Conservation (phyloP, 345 rosid species). For the Murraya koenigii region DNA sequence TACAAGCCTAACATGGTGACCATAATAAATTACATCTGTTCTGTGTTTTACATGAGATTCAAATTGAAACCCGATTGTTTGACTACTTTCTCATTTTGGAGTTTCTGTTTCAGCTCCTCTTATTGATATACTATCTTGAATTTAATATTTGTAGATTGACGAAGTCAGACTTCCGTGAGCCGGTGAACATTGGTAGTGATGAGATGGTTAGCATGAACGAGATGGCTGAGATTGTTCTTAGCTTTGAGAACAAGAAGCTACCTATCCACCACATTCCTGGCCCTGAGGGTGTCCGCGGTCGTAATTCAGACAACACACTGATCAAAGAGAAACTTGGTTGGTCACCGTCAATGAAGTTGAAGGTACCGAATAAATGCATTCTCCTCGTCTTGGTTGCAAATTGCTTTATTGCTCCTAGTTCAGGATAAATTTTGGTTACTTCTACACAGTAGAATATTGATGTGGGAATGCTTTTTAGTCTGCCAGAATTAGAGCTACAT, state of each 20-base stretch:
- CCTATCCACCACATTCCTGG: slow-evolving; percentile 97
- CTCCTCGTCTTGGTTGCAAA: not conserved
- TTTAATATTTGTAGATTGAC: slow-evolving; percentile 56
- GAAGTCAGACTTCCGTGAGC: slow-evolving; percentile 97
- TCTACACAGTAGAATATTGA: not conserved
- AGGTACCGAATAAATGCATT: slow-evolving; percentile 42
- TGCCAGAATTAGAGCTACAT: not conserved
- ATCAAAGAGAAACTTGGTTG: slow-evolving; percentile 98
- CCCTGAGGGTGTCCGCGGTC: slow-evolving; percentile 99
- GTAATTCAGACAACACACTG: slow-evolving; percentile 95
- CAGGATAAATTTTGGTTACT: not conserved
- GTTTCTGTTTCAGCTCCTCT: not conserved
- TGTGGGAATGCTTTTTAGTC: not conserved
- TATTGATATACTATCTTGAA: not conserved
- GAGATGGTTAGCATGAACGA: slow-evolving; percentile 99
- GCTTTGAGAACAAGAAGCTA: slow-evolving; percentile 84
- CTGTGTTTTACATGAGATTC: not conserved
- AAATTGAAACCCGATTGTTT: not conserved
- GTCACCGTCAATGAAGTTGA: slow-evolving; percentile 96
- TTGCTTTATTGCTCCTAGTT: not conserved
- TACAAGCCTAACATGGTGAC: not conserved
- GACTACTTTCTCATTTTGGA: not conserved
- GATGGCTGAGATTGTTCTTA: slow-evolving; percentile 95
- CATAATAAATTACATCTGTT: not conserved
- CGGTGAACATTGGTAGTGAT: slow-evolving; percentile 97